These are phyloP conservation scores for Ceratocystis alfenasii DNA, from an alignment of 2,329 filamentous ascomycete genomes.

Conservation along the genomic window DNA sequence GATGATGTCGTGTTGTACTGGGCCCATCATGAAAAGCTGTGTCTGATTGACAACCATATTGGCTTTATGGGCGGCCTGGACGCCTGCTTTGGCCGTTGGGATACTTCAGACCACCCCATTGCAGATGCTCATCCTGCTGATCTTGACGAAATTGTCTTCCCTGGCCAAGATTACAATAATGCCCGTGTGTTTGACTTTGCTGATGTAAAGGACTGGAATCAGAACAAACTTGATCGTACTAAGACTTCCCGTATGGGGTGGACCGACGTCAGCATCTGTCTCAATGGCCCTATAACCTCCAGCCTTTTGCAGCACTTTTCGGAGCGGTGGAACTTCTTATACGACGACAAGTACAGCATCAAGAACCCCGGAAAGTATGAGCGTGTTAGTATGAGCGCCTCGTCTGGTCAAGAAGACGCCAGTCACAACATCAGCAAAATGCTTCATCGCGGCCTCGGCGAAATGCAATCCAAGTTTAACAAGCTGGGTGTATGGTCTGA, in stretches of 20 bases:
- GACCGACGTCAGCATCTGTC: constrained; percentile 71
- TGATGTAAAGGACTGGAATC: constrained; percentile 64
- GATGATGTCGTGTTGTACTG: constrained; percentile 78
- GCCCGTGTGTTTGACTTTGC: constrained; percentile 72
- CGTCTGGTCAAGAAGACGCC: background rate
- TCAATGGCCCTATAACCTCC: constrained; percentile 62
- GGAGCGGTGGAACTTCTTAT: constrained; percentile 89
- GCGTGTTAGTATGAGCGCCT: constrained; percentile 24
- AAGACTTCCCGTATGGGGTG: constrained; percentile 80
- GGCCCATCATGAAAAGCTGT: constrained; percentile 89
- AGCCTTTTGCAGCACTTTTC: constrained; percentile 68
- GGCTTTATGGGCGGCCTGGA: constrained; percentile 90
- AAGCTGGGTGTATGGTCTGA: constrained; percentile 15
- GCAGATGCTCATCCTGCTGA: constrained; percentile 72
- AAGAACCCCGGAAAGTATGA: constrained; percentile 42
- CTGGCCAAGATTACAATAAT: constrained; percentile 89
- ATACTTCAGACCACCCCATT: constrained; percentile 61
- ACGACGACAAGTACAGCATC: constrained; percentile 59
- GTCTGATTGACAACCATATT: constrained; percentile 62
- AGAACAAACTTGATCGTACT: constrained; percentile 75
- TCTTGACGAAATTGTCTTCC: constrained; percentile 64
- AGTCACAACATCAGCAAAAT: constrained; percentile 14
- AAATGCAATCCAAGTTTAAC: constrained; percentile 21
- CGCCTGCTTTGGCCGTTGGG: constrained; percentile 78
- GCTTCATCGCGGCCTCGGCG: constrained; percentile 16